Evolutionary conservation across 1,284 basidiomycete genomes (phyloP), one percentile per base, ranked within the genome.

Genomic region (Apiotrichum laibachii): DNA sequence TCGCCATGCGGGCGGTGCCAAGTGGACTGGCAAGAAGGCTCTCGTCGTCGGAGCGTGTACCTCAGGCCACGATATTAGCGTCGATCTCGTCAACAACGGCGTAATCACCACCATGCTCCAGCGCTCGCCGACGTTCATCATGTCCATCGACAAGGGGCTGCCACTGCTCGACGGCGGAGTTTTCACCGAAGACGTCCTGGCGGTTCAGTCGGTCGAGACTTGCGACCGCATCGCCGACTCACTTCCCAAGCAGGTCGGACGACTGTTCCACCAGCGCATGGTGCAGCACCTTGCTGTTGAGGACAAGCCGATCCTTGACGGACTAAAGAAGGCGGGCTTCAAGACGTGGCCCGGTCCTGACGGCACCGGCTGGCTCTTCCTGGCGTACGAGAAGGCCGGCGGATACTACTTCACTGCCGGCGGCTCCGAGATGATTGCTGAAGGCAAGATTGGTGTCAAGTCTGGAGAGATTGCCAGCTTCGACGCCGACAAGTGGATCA

Each of bases 391-490:
- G 13, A 19, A 22, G 19, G 50, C 33, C 4, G 80, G 79, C 13
- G 80, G 79, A 2, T 81, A 80, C 65, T 81, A 81, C 68, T 77
- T 80, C 79, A 81, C 81, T 75, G 60, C 67, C 68, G 88, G 88
- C 56, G 85, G 82, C 26, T 85, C 84, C 57, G 81, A 85, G 69
- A 72, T 84, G 56, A 84, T 90, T 63, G 81, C 84, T 31, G 85
- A 88, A 58, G 84, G 85, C 26, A 85, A 86, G 68, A 88, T 90
- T 77, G 88, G 88, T 72, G 76, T 90, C 49, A 88, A 88, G 75
- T 85, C 82, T 67, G 86, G 86, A 50, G 77, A 81, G 56, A 82
- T 87, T 61, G 79, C 82, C 18, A 63, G 63, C 4, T 73, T 73
- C 49, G 67, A 66, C 33, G 42, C 82, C 0, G 80, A 83, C 62